A percentile compares a stretch with the other conserved stretches of the same genome.
These are phyloP conservation scores for Vinca major DNA, from an alignment of 305 asterid genomes.

Conservation along the genomic window DNA sequence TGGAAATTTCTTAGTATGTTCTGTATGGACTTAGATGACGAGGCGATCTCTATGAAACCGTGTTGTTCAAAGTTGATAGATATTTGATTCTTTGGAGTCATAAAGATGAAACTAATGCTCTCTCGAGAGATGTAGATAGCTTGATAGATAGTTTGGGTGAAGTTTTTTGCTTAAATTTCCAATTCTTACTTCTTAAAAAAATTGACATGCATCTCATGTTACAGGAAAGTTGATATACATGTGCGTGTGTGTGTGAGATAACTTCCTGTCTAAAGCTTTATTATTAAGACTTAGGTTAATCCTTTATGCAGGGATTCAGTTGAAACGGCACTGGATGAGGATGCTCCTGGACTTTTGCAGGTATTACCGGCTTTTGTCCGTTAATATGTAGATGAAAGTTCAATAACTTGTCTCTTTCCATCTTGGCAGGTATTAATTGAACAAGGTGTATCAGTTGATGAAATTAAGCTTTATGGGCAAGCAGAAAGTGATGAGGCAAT, in stretches of 20 bases:
- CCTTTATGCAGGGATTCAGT: constrained; percentile 58
- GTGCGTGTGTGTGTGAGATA: neutral
- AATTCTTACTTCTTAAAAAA: neutral
- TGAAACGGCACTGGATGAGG: constrained; percentile 93
- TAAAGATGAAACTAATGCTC: neutral
- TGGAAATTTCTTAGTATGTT: neutral
- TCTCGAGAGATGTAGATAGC: neutral
- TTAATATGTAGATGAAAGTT: constrained; percentile 16
- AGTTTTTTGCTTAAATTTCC: neutral
- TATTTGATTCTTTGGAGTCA: neutral
- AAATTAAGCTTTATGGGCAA: constrained; percentile 82
- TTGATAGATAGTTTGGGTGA: neutral
- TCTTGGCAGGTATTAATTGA: constrained; percentile 55
- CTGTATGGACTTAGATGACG: neutral
- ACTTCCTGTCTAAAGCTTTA: constrained; percentile 7
- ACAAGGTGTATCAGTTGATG: constrained; percentile 61
- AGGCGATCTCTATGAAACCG: neutral
- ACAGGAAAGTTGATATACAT: too few relatives aligned
- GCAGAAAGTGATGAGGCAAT: constrained; percentile 48
- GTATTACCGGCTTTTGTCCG: constrained; percentile 28
- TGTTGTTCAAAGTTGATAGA: neutral
- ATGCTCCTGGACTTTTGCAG: constrained; percentile 96
- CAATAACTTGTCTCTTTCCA: constrained; percentile 18
- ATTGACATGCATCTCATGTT: neutral
- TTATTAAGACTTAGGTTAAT: constrained; percentile 10